Evolutionary conservation across 176 grass and related monocot species (phyloP), one percentile per base, ranked within the genome.

Genomic region (Avena eriantha): DNA sequence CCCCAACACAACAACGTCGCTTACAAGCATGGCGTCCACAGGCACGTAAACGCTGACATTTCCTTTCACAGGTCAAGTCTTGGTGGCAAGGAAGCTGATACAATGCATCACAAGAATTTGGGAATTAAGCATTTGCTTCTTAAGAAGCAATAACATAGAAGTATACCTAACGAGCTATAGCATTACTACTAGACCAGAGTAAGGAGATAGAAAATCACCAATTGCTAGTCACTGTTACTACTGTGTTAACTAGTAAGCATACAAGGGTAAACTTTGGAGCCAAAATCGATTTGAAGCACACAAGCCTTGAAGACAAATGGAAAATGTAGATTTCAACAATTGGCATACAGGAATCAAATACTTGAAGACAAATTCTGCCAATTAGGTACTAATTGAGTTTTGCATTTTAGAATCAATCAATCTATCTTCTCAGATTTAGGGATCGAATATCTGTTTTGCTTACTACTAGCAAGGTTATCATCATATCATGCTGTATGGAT

Each of bases 81-180:
- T 98, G 96, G 83, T 95, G 95, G 93, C 96, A 98, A 8, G 96
- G 96, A 77, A 98, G 92, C 96, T 98, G 91, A 82, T 89, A 22
- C 34, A 64, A 69, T 91, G 33, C 63, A 94, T 88, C 31, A 33
- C 68, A 53, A 67, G 68, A 83, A 48, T 31, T 35, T 17, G 1
- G 78, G 35, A 49, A 66, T 75, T 84, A 56, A 84, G 14, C 49
- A 65, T 47, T 83, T 79, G 56, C 34, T 75, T 80, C 15, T 46
- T 66, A 58, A 53, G 47, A 85, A 59, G n/a, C 19, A 74, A 63
- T 47, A 85, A 26, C 33, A 39, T 65, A 79, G 2, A 73, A 59
- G 22, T 74, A 83, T 73, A 56, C 46, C 22, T 69, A 60, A 41
- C 1, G 5, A 41, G 60, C 41, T 82, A 50, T 24, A 77, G 45